A percentile compares a stretch with the other conserved stretches of the same genome.
Evolutionary conservation across 768 basidiomycete species (phyloP).

Genomic region (Russula earlei): DNA sequence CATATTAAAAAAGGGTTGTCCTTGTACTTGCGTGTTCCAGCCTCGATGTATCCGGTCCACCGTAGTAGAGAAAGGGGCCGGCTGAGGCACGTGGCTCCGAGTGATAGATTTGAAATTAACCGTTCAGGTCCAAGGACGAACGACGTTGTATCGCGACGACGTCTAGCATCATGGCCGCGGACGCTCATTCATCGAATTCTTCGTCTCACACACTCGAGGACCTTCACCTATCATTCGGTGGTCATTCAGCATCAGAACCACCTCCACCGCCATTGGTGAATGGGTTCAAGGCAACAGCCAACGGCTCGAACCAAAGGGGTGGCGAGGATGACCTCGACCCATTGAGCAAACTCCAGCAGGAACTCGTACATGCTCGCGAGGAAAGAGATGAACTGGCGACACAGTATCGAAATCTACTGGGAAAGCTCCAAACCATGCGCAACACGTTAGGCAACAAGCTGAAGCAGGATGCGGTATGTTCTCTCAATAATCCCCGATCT

Average conservation of each 20-base stretch:
- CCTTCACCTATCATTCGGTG: constrained; percentile 25
- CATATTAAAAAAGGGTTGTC: no score
- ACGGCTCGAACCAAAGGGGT: constrained; percentile 24
- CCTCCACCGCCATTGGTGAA: constrained; percentile 21
- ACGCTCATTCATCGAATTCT: constrained; percentile 4
- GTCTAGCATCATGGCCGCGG: constrained; percentile 10
- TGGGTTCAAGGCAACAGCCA: constrained; percentile 21
- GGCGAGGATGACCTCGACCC: constrained; percentile 39
- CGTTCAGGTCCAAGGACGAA: no score
- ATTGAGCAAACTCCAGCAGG: constrained; percentile 52
- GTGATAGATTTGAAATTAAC: neutral
- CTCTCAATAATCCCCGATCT: neutral
- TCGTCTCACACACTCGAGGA: constrained; percentile 12
- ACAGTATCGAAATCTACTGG: constrained; percentile 80
- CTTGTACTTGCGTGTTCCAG: no score
- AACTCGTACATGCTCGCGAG: constrained; percentile 63
- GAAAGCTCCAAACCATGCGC: constrained; percentile 88
- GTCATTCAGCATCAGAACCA: constrained; percentile 19
- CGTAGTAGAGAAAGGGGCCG: no score
- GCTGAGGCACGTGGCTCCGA: no score
- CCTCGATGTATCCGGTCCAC: no score
- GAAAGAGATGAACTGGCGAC: constrained; percentile 84
- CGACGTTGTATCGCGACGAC: neutral
- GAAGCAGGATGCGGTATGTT: constrained; percentile 87
- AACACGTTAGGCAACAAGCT: constrained; percentile 90